phyloP scores from a whole-genome alignment of 2,329 filamentous ascomycete genomes.

The Hypomyces perniciosus region DNA sequence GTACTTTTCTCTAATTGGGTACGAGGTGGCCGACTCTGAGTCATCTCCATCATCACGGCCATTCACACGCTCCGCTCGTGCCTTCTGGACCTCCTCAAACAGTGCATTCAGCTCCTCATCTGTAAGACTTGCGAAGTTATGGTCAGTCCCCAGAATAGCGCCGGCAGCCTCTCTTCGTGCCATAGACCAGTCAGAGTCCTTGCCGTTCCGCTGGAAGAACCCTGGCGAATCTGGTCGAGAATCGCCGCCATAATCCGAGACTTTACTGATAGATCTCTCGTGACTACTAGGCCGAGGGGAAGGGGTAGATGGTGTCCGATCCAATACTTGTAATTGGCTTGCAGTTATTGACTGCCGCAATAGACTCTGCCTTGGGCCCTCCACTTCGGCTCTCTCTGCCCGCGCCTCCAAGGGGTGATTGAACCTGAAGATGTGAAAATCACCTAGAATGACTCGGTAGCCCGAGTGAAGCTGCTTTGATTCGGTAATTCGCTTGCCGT shows the following conservation, averaged over 20 bases:
- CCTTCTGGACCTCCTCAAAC: constrained; percentile 89
- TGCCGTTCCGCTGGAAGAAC: constrained; percentile 55
- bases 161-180: constrained; percentile 89
- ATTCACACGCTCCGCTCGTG: constrained; percentile 68
- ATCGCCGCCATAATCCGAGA: constrained; percentile 67
- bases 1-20: constrained; percentile 87
- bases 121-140: constrained; percentile 81
- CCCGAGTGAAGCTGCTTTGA: constrained; percentile 83
- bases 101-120: constrained; percentile 92
- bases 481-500: constrained; percentile 82
- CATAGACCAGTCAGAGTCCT: constrained; percentile 92
- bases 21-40: constrained; percentile 81
- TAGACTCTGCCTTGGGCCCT: constrained; percentile 56
- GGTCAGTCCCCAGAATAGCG: constrained; percentile 82
- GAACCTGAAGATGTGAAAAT: constrained; percentile 98
- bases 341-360: constrained; percentile 74
- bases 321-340: constrained; percentile 55
- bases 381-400: constrained; percentile 77
- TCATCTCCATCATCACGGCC: constrained; percentile 80
- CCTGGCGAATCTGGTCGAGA: constrained; percentile 77
- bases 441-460: constrained; percentile 89
- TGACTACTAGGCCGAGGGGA: constrained; percentile 56
- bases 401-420: constrained; percentile 95
- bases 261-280: constrained; percentile 73
- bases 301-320: constrained; percentile 52